Percentiles rank a stretch among this genome's conserved stretches.
Evolutionary conservation across 495 filamentous ascomycete genomes (phyloP).

Genomic region (Physcia stellaris): DNA sequence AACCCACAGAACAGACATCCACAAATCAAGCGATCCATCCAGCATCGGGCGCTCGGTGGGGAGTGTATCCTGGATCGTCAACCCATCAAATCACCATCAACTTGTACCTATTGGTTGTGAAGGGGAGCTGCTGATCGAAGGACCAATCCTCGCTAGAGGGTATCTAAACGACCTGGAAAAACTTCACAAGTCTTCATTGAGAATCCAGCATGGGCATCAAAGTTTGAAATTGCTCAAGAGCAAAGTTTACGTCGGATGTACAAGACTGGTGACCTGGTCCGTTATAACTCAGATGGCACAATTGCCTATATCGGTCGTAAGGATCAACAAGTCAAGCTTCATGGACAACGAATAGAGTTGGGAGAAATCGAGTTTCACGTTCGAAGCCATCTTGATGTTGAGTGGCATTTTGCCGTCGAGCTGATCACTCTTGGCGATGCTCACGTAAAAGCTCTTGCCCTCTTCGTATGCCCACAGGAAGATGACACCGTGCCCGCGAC

Average conservation of each 20-base stretch:
- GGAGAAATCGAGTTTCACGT: conserved; percentile 51
- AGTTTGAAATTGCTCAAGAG: background rate
- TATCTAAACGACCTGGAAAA: conserved; percentile 27
- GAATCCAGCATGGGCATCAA: conserved; percentile 12
- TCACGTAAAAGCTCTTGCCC: conserved; percentile 25
- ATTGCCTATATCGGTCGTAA: conserved; percentile 41
- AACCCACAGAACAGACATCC: conserved; percentile 4
- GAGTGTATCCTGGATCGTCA: conserved; percentile 23
- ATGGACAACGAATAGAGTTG: conserved; percentile 52
- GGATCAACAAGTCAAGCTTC: conserved; percentile 53
- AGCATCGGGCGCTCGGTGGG: conserved; percentile 12
- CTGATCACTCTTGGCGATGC: conserved; percentile 24
- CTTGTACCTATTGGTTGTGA: conserved; percentile 26
- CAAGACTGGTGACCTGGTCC: conserved; percentile 31
- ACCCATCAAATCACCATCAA: conserved; percentile 18
- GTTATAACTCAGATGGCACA: conserved; percentile 39
- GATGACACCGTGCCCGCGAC: conserved; percentile 9
- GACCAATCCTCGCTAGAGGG: conserved; percentile 20
- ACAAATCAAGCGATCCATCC: conserved; percentile 3
- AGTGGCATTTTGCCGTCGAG: conserved; percentile 29
- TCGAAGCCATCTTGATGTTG: conserved; percentile 15
- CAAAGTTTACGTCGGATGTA: conserved; percentile 13
- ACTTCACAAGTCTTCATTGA: conserved; percentile 22
- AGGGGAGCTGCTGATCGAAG: conserved; percentile 29
- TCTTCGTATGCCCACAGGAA: conserved; percentile 22